Evolutionary conservation across 495 filamentous ascomycete species (phyloP).

Genomic region (Penicillium taxi): DNA sequence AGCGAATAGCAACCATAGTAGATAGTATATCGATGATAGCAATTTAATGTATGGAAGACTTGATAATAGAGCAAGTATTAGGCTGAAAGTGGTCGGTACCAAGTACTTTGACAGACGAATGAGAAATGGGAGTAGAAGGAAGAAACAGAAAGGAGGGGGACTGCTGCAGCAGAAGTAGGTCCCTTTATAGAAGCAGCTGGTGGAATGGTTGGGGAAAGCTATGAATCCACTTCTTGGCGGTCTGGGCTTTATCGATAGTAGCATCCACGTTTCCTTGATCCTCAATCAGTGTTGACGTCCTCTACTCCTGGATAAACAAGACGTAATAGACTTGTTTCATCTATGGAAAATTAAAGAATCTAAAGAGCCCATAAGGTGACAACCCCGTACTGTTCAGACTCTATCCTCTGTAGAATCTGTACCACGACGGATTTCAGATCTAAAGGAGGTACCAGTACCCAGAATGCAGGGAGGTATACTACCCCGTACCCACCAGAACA

Average conservation of each 20-base stretch:
- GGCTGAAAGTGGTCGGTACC: slow-evolving; percentile 4
- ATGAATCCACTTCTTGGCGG: slow-evolving; percentile 24
- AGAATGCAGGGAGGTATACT: slow-evolving; percentile 8
- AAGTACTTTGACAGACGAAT: slow-evolving; percentile 3
- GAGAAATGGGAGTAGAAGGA: slow-evolving; percentile 2
- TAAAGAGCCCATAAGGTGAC: no score
- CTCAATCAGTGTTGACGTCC: slow-evolving; percentile 10
- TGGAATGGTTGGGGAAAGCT: slow-evolving; percentile 28
- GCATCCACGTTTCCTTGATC: slow-evolving; percentile 10
- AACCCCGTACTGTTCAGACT: no score
- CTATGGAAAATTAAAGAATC: no score
- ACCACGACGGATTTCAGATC: background rate
- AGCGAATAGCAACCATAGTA: slow-evolving; percentile 45
- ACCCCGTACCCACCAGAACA: slow-evolving; percentile 23
- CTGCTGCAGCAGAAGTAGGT: background rate
- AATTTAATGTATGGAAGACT: slow-evolving; percentile 5
- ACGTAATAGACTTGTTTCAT: background rate
- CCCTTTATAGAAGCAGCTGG: slow-evolving; percentile 12
- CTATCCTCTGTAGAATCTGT: background rate
- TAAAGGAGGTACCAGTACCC: slow-evolving; percentile 8
- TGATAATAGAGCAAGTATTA: no score
- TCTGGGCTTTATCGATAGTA: slow-evolving; percentile 21
- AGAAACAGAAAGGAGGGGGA: slow-evolving; percentile 2
- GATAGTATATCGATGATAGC: background rate
- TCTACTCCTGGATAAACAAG: slow-evolving; percentile 3